A percentile compares a stretch with the other conserved stretches of the same genome.
phyloP scores from a whole-genome alignment of 306 rosid genomes.

The Vigna angularis region DNA sequence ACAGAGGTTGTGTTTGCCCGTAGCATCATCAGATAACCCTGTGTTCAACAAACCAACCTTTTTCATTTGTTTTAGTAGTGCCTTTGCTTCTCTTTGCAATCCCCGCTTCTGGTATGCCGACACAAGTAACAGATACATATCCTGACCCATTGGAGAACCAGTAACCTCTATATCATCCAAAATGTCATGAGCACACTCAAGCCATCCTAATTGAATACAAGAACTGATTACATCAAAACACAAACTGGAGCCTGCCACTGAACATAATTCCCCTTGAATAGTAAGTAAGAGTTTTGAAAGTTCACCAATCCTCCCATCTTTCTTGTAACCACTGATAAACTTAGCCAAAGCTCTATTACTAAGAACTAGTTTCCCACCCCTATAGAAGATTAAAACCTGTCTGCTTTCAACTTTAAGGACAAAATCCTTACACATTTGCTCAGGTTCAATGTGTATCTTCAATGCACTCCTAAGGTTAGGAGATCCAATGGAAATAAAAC shows the following conservation, averaged over 20 bases:
- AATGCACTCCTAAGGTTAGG: conserved; percentile 60
- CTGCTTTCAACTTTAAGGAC: conserved; percentile 70
- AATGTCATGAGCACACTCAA: conserved; percentile 88
- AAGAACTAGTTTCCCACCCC: conserved; percentile 72
- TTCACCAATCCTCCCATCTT: conserved; percentile 56
- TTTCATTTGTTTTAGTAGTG: conserved; percentile 71
- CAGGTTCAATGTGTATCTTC: conserved; percentile 70
- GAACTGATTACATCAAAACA: conserved; percentile 66
- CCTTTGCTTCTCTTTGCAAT: conserved; percentile 75
- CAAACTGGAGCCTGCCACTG: conserved; percentile 62
- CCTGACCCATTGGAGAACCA: conserved; percentile 51
- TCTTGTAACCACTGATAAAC: conserved; percentile 62
- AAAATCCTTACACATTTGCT: conserved; percentile 68
- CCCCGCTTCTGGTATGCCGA: conserved; percentile 64
- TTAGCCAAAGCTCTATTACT: conserved; percentile 70
- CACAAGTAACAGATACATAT: conserved; percentile 57
- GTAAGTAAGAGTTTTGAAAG: conserved; percentile 68
- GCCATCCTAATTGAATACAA: conserved; percentile 84
- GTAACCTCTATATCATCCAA: conserved; percentile 74
- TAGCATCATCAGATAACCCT: conserved; percentile 50
- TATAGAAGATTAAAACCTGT: conserved; percentile 58
- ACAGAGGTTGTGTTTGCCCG: conserved; percentile 29
- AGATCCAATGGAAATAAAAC: conserved; percentile 77
- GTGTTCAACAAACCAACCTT: conserved; percentile 44
- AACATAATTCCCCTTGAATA: conserved; percentile 57